phyloP scores from a whole-genome alignment of 2,329 filamentous ascomycete genomes.

The Stagonosporopsis cucurbitacearum region DNA sequence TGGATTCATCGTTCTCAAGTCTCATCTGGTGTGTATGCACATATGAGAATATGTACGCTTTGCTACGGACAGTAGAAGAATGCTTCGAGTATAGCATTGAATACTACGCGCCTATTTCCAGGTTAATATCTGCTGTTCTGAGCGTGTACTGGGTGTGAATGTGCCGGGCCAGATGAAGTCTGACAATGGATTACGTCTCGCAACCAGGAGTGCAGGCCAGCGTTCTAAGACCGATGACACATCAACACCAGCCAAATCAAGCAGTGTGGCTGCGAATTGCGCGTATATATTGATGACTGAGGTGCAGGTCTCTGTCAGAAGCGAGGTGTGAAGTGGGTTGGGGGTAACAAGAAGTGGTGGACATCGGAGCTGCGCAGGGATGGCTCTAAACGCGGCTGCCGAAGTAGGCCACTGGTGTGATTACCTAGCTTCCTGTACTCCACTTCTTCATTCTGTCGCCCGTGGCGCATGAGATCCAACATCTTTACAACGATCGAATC shows the following conservation, averaged over 20 bases:
- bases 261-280: not conserved
- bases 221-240: conserved; percentile 9
- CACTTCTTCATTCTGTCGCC: conserved; percentile 30
- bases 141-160: not conserved
- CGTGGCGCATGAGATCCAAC: conserved; percentile 33
- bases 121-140: not conserved
- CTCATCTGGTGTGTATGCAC: not conserved
- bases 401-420: conserved; percentile 23
- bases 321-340: conserved; percentile 17
- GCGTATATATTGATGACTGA: not conserved
- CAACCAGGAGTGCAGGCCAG: conserved; percentile 19
- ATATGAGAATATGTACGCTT: not conserved
- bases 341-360: conserved; percentile 5
- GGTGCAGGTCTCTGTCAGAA: conserved; percentile 4
- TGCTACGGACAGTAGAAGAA: not conserved
- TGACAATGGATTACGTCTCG: conserved; percentile 10
- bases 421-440: conserved; percentile 29
- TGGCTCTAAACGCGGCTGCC: conserved; percentile 24
- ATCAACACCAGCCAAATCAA: conserved; percentile 12
- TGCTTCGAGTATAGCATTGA: not conserved
- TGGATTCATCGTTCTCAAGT: not conserved
- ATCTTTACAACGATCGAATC: conserved; percentile 40
- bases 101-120: not conserved
- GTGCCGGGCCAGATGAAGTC: not conserved
- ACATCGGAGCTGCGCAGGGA: conserved; percentile 21